Base-by-base conservation (phyloP, 2,329 filamentous ascomycete species). In the Colletotrichum sp. region DNA sequence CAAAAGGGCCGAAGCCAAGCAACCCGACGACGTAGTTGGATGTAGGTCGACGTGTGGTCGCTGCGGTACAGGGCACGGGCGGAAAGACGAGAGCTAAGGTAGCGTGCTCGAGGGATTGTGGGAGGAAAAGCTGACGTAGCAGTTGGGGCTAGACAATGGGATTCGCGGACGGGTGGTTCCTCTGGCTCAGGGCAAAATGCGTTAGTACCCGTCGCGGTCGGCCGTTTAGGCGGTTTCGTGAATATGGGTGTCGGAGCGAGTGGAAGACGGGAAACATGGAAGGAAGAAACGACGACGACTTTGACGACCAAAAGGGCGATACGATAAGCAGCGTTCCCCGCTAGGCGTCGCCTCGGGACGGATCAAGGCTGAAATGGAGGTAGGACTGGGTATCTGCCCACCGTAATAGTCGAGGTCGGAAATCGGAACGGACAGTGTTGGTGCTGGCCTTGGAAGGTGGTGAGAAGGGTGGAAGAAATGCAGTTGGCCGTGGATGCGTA, bases 1-100 rank as follows among this genome's bases (percentile, higher is more conserved):
- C 68, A 66, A 63, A 57, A 62, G 71, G 68, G 34, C 68, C 55
- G 67, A 73, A 71, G 62, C 68, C 71, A 71, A 73, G 65, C 55
- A 71, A 57, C 57, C 27, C 43, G 47, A 62, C 67, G 71, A 70
- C 66, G 70, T 70, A 66, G 38, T 61, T 59, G 21, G 38, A 36
- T 11, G 66, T 66, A 55, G 61, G 54, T 59, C 29, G 54, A 59
- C 8, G 47, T 66, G 54, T 55, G 68, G 69, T 62, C 55, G 68
- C 68, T 62, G 43, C 55, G 33, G 36, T 15, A 24, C 34, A 34
- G 62, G 29, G 62, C 62, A 71, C 71, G 57, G 55, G 68, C 71
- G 61, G 61, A 63, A 66, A 59, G 43, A 51, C 43, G 43, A 51
- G n/a, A 51, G 31, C 38, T 66, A 36, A 73, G 57, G 55, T 73